These are phyloP conservation scores for Coriaria nepalensis DNA, from an alignment of 306 rosid species.

Conservation along the genomic window DNA sequence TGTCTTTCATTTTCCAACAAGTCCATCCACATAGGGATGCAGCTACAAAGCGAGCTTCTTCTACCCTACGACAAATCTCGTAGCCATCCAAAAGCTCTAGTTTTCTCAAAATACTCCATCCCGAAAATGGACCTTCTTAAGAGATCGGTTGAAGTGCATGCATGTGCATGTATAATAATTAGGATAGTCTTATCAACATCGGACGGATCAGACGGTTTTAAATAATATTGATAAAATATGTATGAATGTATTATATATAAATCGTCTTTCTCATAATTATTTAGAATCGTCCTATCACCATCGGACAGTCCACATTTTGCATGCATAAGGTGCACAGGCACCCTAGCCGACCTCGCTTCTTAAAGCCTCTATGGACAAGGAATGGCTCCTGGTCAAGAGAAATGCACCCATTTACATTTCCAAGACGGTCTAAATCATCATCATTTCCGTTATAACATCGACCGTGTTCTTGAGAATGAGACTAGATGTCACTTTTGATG, in stretches of 20 bases:
- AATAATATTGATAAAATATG: too few species aligned
- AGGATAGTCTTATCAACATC: too few species aligned
- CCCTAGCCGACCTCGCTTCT: too few species aligned
- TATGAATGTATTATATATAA: too few species aligned
- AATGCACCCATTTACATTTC: slow-evolving; percentile 54
- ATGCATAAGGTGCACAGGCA: too few species aligned
- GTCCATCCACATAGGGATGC: slow-evolving; percentile 43
- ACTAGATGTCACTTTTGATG: slow-evolving; percentile 36
- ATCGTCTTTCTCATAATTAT: too few species aligned
- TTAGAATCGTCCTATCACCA: too few species aligned
- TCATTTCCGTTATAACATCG: slow-evolving; percentile 28
- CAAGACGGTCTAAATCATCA: slow-evolving; percentile 36
- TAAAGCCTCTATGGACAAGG: slow-evolving; percentile 52
- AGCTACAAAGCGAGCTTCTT: slow-evolving; percentile 27
- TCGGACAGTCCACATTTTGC: too few species aligned
- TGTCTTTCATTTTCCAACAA: too few species aligned
- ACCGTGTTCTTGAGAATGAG: slow-evolving; percentile 49
- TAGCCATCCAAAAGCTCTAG: slow-evolving; percentile 58
- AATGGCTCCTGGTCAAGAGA: slow-evolving; percentile 57
- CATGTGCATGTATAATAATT: too few species aligned
- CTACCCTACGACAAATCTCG: slow-evolving; percentile 36
- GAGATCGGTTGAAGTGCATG: too few species aligned
- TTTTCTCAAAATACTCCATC: slow-evolving; percentile 34
- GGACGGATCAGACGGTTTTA: too few species aligned
- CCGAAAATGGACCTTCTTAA: slow-evolving; percentile 34